Evolutionary conservation across 345 rosid genomes (phyloP), one percentile per base, ranked within the genome.

Genomic region (Barbarea vulgaris): DNA sequence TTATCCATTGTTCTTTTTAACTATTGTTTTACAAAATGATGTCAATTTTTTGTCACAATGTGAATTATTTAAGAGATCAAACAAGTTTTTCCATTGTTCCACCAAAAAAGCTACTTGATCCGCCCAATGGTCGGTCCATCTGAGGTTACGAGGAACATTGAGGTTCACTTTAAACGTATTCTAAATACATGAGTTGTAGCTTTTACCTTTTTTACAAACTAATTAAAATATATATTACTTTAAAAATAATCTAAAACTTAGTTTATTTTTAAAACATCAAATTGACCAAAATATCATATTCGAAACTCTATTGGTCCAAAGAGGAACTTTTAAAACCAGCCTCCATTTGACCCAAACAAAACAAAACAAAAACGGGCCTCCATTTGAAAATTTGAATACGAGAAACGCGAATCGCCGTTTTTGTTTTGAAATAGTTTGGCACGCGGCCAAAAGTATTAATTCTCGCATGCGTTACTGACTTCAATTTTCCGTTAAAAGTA

Each of bases 381-480:
- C 41, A n/a, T 55, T 68, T 68, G 2, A 24, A 55, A 46, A 0
- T 52, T 68, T 68, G 1, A n/a, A 37, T n/a, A 22, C 6, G 19
- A 33, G 24, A 67, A 36, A 53, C 47, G 36, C 12, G 22, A 13
- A 33, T 21, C 15, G 30, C 57, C 17, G 37, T 34, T 71, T 59
- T 59, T 1, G 18, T 22, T 42, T 42, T 70, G 10, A 34, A 22
- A n/a, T 9, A 47, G n/a, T n/a, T n/a, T 62, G 15, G n/a, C 34
- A 25, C 50, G 56, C 42, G 55, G 41, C 39, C 69, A 7, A 30
- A 19, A 27, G 7, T 48, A 48, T 48, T 72, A 34, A 72, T 39
- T 37, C 9, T 28, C 50, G 76, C 69, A 72, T 39, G 69, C 76
- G 69, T 62, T 63, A 72, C 52, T 17, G 30, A 62, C 1, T 62